Evolutionary conservation across 1,284 basidiomycete genomes (phyloP).

Genomic region (Irpex sp.): DNA sequence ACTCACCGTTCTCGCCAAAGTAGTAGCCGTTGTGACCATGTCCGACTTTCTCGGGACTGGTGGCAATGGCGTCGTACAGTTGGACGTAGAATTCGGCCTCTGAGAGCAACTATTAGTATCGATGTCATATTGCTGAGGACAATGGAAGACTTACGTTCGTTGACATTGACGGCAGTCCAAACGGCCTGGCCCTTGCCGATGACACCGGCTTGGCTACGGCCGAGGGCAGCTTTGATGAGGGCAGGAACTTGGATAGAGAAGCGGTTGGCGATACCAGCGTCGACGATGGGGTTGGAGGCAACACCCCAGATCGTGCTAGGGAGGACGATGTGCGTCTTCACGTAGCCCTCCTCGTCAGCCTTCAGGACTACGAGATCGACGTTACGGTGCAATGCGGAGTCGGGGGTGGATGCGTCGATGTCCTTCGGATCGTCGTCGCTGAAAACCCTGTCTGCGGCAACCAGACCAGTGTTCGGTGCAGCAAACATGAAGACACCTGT

Average conservation of each 20-base stretch:
- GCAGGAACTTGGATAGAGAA: neutral
- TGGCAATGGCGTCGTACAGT: conserved; percentile 14
- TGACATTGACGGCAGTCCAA: neutral
- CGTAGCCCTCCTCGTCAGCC: neutral
- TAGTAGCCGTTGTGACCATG: conserved; percentile 43
- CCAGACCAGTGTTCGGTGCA: neutral
- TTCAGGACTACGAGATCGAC: neutral
- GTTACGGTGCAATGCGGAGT: neutral
- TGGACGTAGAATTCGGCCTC: conserved; percentile 1
- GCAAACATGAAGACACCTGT: neutral
- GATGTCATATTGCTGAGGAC: conserved; percentile 2
- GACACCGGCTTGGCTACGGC: neutral
- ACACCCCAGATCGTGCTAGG: neutral
- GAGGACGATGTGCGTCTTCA: neutral
- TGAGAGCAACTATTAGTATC: neutral
- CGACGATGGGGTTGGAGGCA: neutral
- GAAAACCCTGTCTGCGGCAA: neutral
- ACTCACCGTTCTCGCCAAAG: conserved; percentile 42
- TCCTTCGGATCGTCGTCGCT: neutral
- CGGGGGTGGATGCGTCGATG: neutral
- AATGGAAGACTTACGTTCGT: neutral
- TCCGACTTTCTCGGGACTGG: conserved; percentile 13
- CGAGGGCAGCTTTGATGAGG: neutral
- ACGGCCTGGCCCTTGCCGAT: neutral
- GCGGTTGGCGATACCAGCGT: neutral